phyloP scores from a whole-genome alignment of 192 early-diverging fungal genomes.

The Backusella westeae region DNA sequence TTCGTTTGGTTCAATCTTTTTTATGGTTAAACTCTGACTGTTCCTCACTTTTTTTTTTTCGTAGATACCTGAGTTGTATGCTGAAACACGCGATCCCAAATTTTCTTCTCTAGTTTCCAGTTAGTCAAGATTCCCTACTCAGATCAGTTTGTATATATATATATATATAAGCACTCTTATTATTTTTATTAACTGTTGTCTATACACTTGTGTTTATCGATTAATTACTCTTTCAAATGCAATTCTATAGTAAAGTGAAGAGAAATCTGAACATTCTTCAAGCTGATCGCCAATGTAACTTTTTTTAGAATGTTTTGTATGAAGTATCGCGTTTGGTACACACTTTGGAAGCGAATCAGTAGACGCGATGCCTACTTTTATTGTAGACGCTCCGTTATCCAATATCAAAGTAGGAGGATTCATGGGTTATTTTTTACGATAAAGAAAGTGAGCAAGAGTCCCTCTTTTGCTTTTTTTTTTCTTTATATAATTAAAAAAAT shows the following conservation, averaged over 20 bases:
- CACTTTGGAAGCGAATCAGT: constrained; percentile 30
- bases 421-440: not conserved
- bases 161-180: constrained; percentile 7
- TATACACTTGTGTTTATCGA: not conserved
- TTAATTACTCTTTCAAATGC: constrained; percentile 72
- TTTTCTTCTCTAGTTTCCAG: constrained; percentile 66
- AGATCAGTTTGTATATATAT: not conserved
- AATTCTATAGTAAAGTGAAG: constrained; percentile 68
- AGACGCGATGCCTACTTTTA: constrained; percentile 59
- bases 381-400: constrained; percentile 69
- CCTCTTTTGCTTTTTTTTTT: not conserved
- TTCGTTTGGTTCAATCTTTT: constrained; percentile 54
- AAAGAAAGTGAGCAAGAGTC: not conserved
- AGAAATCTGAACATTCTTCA: constrained; percentile 59
- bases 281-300: constrained; percentile 72
- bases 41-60: not conserved
- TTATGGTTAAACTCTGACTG: not conserved
- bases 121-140: constrained; percentile 62
- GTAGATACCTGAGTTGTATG: constrained; percentile 57
- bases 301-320: constrained; percentile 51
- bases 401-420: constrained; percentile 47
- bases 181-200: not conserved
- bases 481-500: not conserved
- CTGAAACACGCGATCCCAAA: constrained; percentile 78
- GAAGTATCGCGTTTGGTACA: constrained; percentile 62